phyloP scores from a whole-genome alignment of 2,329 filamentous ascomycete genomes.

The Colletotrichum kahawae region DNA sequence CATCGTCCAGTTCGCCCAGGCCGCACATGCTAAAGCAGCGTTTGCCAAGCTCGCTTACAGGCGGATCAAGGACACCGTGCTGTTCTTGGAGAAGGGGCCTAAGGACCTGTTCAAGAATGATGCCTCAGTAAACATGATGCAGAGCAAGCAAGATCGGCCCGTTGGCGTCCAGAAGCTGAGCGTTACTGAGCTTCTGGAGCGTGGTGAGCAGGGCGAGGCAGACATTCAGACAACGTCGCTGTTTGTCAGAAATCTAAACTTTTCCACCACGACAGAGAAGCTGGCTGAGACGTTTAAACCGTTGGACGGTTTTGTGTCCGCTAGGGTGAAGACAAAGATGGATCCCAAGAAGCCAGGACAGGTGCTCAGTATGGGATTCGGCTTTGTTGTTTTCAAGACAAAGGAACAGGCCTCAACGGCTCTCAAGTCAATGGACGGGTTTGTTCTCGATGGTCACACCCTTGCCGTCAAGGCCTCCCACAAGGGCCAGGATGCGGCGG shows the following conservation, averaged over 20 bases:
- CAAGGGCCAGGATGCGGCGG: slow-evolving; percentile 84
- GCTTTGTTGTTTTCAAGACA: slow-evolving; percentile 87
- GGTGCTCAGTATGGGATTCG: slow-evolving; percentile 94
- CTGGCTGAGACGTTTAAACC: slow-evolving; percentile 80
- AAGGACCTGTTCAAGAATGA: slow-evolving; percentile 71
- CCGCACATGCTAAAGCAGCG: slow-evolving; percentile 80
- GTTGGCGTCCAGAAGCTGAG: slow-evolving; percentile 65
- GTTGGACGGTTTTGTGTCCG: slow-evolving; percentile 87
- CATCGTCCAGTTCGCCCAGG: slow-evolving; percentile 84
- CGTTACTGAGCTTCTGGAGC: slow-evolving; percentile 71
- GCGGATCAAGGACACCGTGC: slow-evolving; percentile 86
- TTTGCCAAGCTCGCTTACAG: slow-evolving; percentile 88
- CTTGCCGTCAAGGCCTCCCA: slow-evolving; percentile 87
- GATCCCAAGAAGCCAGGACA: slow-evolving; percentile 91
- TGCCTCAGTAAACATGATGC: slow-evolving; percentile 28
- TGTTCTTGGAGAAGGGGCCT: slow-evolving; percentile 94
- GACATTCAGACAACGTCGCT: slow-evolving; percentile 76
- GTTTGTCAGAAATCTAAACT: slow-evolving; percentile 94
- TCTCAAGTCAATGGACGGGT: slow-evolving; percentile 84
- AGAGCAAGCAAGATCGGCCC: slow-evolving; percentile 38
- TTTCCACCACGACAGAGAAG: slow-evolving; percentile 79
- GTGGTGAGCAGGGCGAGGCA: slow-evolving; percentile 57
- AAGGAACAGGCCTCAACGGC: slow-evolving; percentile 82
- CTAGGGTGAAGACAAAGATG: slow-evolving; percentile 88
- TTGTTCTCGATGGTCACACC: slow-evolving; percentile 85